Evolutionary conservation across 2,329 filamentous ascomycete genomes (phyloP).

Genomic region (Aspergillus sp.): DNA sequence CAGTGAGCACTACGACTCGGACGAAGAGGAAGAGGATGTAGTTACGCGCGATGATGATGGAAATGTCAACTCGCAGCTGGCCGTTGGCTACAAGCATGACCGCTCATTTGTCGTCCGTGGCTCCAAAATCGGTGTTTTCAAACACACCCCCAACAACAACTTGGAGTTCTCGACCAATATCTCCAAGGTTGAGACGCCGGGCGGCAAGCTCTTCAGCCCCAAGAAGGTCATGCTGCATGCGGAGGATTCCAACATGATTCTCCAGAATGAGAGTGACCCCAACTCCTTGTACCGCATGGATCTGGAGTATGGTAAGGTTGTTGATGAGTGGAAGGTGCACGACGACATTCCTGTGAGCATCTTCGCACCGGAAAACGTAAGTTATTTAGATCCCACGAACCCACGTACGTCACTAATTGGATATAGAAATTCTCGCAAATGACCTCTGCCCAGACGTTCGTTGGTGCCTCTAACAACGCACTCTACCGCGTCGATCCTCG

Average conservation of each 20-base stretch:
- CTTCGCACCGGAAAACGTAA: slow-evolving; percentile 79
- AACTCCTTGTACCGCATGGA: slow-evolving; percentile 97
- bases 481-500: slow-evolving; percentile 92
- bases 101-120: slow-evolving; percentile 94
- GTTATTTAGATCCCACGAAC: slow-evolving; percentile 14
- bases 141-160: slow-evolving; percentile 85
- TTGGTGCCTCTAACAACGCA: slow-evolving; percentile 87
- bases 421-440: slow-evolving; percentile 87
- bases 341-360: slow-evolving; percentile 89
- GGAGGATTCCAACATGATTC: slow-evolving; percentile 80
- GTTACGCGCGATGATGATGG: slow-evolving; percentile 63
- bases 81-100: slow-evolving; percentile 95
- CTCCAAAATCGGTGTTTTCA: slow-evolving; percentile 98
- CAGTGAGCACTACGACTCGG: slow-evolving; percentile 67
- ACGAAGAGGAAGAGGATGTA: slow-evolving; percentile 74
- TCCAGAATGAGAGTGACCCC: slow-evolving; percentile 75
- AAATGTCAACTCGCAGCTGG: slow-evolving; percentile 86
- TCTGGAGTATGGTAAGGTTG: slow-evolving; percentile 92
- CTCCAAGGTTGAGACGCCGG: slow-evolving; percentile 84
- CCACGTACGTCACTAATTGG: slow-evolving; percentile 19
- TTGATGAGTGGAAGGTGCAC: slow-evolving; percentile 97
- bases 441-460: slow-evolving; percentile 89
- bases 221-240: slow-evolving; percentile 96
- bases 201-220: slow-evolving; percentile 80
- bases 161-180: slow-evolving; percentile 96